A percentile compares a stretch with the other conserved stretches of the same genome.
phyloP scores from a whole-genome alignment of 2,329 filamentous ascomycete species.

The Xylariales sp. region DNA sequence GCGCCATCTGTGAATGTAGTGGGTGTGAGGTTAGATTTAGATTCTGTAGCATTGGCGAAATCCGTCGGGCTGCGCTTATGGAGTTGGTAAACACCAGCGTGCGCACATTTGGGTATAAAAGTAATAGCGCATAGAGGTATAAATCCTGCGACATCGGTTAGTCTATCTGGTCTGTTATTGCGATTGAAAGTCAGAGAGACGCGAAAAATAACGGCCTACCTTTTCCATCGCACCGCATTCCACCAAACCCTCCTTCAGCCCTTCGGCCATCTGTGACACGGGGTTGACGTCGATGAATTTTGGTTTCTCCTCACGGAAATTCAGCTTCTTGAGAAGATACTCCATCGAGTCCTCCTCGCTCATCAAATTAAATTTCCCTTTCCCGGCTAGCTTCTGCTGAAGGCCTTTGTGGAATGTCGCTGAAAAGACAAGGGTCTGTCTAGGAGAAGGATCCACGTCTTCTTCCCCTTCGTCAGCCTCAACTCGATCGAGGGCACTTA shows the following conservation, averaged over 20 bases:
- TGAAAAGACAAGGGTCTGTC: constrained; percentile 95
- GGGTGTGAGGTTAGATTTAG: constrained; percentile 80
- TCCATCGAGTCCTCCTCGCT: constrained; percentile 86
- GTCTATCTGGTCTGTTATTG: neutral
- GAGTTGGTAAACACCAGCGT: constrained; percentile 96
- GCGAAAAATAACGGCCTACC: constrained; percentile 56
- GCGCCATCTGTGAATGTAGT: constrained; percentile 93
- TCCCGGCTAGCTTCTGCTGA: constrained; percentile 89
- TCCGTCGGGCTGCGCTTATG: constrained; percentile 88
- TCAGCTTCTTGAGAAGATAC: constrained; percentile 89
- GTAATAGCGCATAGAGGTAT: constrained; percentile 87
- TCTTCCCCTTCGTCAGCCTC: constrained; percentile 66
- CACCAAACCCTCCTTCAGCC: constrained; percentile 87
- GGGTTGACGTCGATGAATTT: constrained; percentile 95
- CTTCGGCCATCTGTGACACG: constrained; percentile 85
- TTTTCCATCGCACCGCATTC: constrained; percentile 96
- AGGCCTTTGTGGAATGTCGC: constrained; percentile 93
- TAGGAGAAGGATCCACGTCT: constrained; percentile 57
- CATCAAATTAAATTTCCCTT: constrained; percentile 74
- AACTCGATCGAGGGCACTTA: constrained; percentile 79
- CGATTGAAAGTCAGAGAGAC: neutral
- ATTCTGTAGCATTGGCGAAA: constrained; percentile 85
- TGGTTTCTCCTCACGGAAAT: constrained; percentile 85
- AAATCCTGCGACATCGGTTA: constrained; percentile 71
- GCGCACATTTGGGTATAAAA: constrained; percentile 83